These are phyloP conservation scores for Filobasidium wieringae DNA, from an alignment of 768 basidiomycete species.

Conservation along the genomic window DNA sequence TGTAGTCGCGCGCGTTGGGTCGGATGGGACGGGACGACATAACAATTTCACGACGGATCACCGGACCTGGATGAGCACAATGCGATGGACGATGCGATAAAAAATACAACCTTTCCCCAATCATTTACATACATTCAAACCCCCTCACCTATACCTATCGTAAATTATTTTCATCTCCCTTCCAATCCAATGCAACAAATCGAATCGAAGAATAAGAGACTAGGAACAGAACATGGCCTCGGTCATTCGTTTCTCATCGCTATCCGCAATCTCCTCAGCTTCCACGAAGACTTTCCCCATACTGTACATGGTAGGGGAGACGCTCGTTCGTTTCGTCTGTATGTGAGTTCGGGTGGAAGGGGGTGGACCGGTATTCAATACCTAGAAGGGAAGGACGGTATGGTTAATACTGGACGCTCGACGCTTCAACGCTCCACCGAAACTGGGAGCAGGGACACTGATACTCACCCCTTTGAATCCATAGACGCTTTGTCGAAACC, in stretches of 20 bases:
- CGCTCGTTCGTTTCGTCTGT: constrained; percentile 3
- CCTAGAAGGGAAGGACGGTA: not conserved
- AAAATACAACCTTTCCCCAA: too few species aligned
- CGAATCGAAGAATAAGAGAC: not conserved
- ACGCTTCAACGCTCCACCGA: too few species aligned
- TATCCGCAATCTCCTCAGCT: constrained; percentile 11
- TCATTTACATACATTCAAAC: too few species aligned
- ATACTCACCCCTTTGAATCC: not conserved
- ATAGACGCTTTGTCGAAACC: not conserved
- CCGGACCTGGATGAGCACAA: too few species aligned
- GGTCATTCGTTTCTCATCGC: constrained; percentile 10
- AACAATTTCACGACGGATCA: too few species aligned
- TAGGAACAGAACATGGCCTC: not conserved
- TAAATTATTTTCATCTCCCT: too few species aligned
- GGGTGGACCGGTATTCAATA: not conserved
- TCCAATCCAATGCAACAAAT: not conserved
- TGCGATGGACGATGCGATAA: too few species aligned
- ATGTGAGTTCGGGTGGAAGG: not conserved
- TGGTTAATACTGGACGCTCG: not conserved
- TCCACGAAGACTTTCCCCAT: constrained; percentile 1
- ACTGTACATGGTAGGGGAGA: constrained; percentile 13
- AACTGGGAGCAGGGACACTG: too few species aligned
- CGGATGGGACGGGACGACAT: too few species aligned
- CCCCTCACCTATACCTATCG: too few species aligned
- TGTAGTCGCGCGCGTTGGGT: too few species aligned